Percentiles rank a stretch among this genome's conserved stretches.
Conservation (phyloP, 805 yeast species). For the Nakazawaea siamensis region DNA sequence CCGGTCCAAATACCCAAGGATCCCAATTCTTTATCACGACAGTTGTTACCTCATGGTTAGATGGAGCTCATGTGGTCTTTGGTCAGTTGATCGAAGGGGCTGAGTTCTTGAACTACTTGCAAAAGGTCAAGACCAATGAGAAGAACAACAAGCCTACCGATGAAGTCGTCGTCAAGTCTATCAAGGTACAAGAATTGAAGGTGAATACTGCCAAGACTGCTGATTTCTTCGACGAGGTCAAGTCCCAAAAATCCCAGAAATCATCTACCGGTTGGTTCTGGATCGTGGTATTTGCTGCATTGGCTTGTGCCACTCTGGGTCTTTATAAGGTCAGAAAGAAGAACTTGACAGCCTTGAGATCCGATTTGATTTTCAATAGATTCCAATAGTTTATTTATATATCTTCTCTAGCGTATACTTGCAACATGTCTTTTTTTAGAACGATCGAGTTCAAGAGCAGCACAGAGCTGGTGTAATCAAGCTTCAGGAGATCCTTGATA, state of each 20-base stretch:
- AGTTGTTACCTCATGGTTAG: slow-evolving; percentile 40
- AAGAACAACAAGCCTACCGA: slow-evolving; percentile 31
- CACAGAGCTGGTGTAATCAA: slow-evolving; percentile 10
- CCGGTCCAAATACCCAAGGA: slow-evolving; percentile 50
- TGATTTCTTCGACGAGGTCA: slow-evolving; percentile 3
- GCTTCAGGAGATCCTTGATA: slow-evolving; percentile 6
- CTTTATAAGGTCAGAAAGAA: not conserved
- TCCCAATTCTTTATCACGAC: slow-evolving; percentile 68
- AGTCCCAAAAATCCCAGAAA: not conserved
- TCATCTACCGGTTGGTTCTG: slow-evolving; percentile 4
- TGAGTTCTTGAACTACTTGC: slow-evolving; percentile 54
- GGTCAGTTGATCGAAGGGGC: slow-evolving; percentile 69
- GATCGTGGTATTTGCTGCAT: slow-evolving; percentile 3
- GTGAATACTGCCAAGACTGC: slow-evolving; percentile 6
- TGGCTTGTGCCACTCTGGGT: not conserved
- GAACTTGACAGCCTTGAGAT: slow-evolving; percentile 2
- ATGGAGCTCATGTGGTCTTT: slow-evolving; percentile 65
- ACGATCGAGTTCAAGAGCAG: slow-evolving; percentile 16
- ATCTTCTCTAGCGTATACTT: slow-evolving; percentile 19
- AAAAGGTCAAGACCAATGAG: slow-evolving; percentile 39
- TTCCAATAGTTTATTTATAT: not conserved
- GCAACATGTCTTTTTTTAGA: slow-evolving; percentile 18
- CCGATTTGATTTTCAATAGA: slow-evolving; percentile 1
- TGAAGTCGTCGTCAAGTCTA: slow-evolving; percentile 30
- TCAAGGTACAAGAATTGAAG: slow-evolving; percentile 11